These are phyloP conservation scores for Pyrenochaeta sp. DNA, from an alignment of 2,329 filamentous ascomycete genomes.

Conservation along the genomic window DNA sequence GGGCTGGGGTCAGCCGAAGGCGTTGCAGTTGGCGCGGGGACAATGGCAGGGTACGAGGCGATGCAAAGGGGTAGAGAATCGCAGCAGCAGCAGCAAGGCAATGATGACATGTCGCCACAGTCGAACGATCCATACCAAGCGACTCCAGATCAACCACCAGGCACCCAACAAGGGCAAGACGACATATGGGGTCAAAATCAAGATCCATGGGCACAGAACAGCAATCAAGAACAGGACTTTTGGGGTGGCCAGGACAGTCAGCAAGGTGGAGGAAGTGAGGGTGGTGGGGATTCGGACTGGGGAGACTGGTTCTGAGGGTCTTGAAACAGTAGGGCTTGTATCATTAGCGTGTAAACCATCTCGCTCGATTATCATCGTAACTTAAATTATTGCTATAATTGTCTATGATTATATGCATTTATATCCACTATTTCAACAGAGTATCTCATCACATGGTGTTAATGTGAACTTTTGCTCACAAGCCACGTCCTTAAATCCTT, in stretches of 20 bases:
- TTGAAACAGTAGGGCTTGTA: background rate
- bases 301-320: conserved; percentile 31
- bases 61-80: conserved; percentile 61
- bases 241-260: conserved; percentile 33
- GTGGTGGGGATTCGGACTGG: conserved; percentile 31
- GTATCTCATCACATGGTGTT: no score
- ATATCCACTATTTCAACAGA: no score
- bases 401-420: no score
- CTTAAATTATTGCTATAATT: background rate
- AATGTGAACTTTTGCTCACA: conserved; percentile 12
- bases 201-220: conserved; percentile 34
- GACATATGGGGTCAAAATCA: conserved; percentile 38
- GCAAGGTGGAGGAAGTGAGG: conserved; percentile 46
- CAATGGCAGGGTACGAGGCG: conserved; percentile 69
- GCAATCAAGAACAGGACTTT: conserved; percentile 31
- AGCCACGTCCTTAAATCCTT: conserved; percentile 27
- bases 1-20: conserved; percentile 52
- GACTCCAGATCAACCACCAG: conserved; percentile 27
- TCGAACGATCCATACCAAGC: conserved; percentile 29
- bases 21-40: conserved; percentile 60
- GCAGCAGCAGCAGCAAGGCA: conserved; percentile 18
- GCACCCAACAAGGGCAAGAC: conserved; percentile 19
- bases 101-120: conserved; percentile 39
- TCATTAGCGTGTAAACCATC: background rate
- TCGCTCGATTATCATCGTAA: background rate